Conservation (phyloP, 305 asterid species). For the Stenogyne calaminthoides region DNA sequence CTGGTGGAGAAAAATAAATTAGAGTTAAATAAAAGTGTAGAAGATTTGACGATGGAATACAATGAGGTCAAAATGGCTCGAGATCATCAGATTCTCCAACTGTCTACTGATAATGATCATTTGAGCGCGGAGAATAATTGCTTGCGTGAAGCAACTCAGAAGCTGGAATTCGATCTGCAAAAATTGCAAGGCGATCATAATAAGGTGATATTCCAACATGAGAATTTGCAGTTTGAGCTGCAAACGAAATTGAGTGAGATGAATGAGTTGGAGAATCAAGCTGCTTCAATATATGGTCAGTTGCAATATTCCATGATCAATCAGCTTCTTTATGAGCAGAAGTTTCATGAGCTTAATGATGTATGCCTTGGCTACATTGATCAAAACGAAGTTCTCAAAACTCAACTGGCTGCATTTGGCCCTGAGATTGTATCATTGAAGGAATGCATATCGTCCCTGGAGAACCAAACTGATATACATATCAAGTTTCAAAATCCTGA, state of each 20-base stretch:
- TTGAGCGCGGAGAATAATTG: conserved; percentile 45
- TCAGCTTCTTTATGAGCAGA: conserved; percentile 73
- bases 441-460: conserved; percentile 71
- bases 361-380: conserved; percentile 44
- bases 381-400: conserved; percentile 59
- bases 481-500: conserved; percentile 57
- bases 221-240: conserved; percentile 55
- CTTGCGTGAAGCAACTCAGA: conserved; percentile 46
- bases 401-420: conserved; percentile 59
- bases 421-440: conserved; percentile 69
- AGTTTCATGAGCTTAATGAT: conserved; percentile 64
- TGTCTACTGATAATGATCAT: conserved; percentile 46
- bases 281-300: conserved; percentile 53
- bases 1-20: conserved; percentile 46
- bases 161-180: conserved; percentile 45
- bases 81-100: conserved; percentile 44
- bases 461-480: conserved; percentile 50
- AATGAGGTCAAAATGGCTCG: conserved; percentile 36
- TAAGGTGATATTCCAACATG: conserved; percentile 48
- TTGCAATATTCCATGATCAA: conserved; percentile 55
- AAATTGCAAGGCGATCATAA: conserved; percentile 44
- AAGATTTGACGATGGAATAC: conserved; percentile 45
- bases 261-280: conserved; percentile 57
- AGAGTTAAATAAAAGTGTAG: conserved; percentile 46
- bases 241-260: conserved; percentile 49